phyloP scores from a whole-genome alignment of 1,139 yeast species.

The Kodamaea fungicola region DNA sequence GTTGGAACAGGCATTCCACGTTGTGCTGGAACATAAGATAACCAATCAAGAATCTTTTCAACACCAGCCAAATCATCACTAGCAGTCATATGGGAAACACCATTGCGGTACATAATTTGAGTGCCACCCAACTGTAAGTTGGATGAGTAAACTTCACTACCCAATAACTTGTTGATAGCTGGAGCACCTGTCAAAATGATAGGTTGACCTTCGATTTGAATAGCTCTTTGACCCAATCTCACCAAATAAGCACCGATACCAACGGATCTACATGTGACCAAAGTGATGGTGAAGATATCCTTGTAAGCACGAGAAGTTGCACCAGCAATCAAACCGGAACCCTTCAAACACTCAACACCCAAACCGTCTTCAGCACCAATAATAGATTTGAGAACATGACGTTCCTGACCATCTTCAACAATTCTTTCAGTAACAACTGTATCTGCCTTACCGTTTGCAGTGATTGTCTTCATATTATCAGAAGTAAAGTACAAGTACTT shows the following conservation, averaged over 20 bases:
- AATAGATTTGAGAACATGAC: constrained; percentile 77
- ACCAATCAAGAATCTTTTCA: constrained; percentile 90
- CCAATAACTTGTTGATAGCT: constrained; percentile 92
- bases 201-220: constrained; percentile 98
- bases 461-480: constrained; percentile 60
- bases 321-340: constrained; percentile 98
- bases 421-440: constrained; percentile 73
- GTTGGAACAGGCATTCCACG: constrained; percentile 91
- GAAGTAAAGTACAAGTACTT: constrained; percentile 77
- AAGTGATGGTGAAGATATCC: constrained; percentile 92
- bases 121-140: constrained; percentile 98
- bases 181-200: constrained; percentile 98
- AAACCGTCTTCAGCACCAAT: constrained; percentile 94
- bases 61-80: constrained; percentile 95
- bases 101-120: constrained; percentile 96
- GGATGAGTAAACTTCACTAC: constrained; percentile 95
- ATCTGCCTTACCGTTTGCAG: constrained; percentile 55
- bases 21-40: constrained; percentile 91
- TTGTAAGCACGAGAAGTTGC: constrained; percentile 96
- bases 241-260: constrained; percentile 99
- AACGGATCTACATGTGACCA: constrained; percentile 97
- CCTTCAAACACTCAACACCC: constrained; percentile 97
- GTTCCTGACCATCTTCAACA: constrained; percentile 81
- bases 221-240: constrained; percentile 97
- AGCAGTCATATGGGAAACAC: constrained; percentile 97